Base-by-base conservation (phyloP, 148 eudicot species). In the Euryodendron excelsum region DNA sequence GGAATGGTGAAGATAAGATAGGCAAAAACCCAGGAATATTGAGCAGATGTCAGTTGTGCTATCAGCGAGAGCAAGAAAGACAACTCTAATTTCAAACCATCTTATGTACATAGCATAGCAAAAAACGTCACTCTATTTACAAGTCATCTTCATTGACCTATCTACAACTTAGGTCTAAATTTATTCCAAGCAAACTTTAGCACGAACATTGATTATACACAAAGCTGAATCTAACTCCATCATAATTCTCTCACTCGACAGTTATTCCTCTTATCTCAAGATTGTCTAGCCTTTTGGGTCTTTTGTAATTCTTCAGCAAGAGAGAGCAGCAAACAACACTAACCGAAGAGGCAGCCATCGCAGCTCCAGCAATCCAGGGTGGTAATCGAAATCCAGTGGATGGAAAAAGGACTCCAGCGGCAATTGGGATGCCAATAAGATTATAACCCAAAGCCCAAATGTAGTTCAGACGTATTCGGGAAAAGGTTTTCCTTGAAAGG, bases 301-400 rank as follows among this genome's bases (percentile, higher is more conserved):
- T 89, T 75, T 37, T 90, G 84, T 96, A 96, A 65, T 91, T 82
- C 86, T 88, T 96, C 82, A 96, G 84, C 88, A 96, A 76, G 23
- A 96, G 89, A 21, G 99, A 96, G 88, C 97, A 90, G 79, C 96
- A 91, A 60, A 96, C 99, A 21, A 96, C 98, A 62, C 98, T 96
- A 1, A 96, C 97, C 0, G 97, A 96, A 25, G 99, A 96, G 34
- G 98, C 98, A 6, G 98, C 99, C 99, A 96, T 96, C 3, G 99
- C 98, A 44, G 94, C 99, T 71, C 99, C 99, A 0, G 99, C 99
- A 55, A 96, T 60, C 99, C 99, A 96, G 48, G 98, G 98, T 0
- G 95, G 99, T 50, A 96, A 81, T 23, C 95, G 91, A 47, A 93
- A 96, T 65, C 93, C 79, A 4, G 92, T 87, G 12, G 79, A 85